A percentile compares a stretch with the other conserved stretches of the same genome.
phyloP scores from a whole-genome alignment of 1,284 basidiomycete species.

The Thecaphora thlaspeos region DNA sequence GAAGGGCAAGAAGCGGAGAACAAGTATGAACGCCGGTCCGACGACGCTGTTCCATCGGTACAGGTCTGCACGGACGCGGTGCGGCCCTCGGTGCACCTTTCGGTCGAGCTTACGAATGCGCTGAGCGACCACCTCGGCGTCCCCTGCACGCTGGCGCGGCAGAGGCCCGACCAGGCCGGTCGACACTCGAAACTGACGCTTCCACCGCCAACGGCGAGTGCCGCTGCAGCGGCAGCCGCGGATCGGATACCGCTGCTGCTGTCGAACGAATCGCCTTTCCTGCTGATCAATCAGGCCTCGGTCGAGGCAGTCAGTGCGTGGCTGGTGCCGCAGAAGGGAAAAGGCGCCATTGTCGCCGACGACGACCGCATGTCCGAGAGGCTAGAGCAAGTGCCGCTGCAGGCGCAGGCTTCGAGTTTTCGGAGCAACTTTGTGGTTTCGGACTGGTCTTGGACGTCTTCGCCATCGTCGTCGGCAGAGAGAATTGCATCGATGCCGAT shows the following conservation, averaged over 20 bases:
- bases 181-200: conserved; percentile 17
- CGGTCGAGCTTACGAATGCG: conserved; percentile 11
- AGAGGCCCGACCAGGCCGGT: conserved; percentile 7
- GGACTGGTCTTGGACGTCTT: neutral
- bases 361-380: too few species aligned
- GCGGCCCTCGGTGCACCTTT: conserved; percentile 15
- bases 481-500: too few species aligned
- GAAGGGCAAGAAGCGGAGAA: conserved; percentile 8
- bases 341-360: conserved; percentile 27
- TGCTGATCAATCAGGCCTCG: conserved; percentile 30
- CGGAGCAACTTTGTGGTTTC: conserved; percentile 39
- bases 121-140: conserved; percentile 26
- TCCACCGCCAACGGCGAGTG: too few species aligned
- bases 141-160: conserved; percentile 29
- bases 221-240: conserved; percentile 5
- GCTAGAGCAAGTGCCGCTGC: neutral
- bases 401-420: conserved; percentile 27
- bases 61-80: conserved; percentile 20
- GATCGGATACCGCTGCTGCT: conserved; percentile 35
- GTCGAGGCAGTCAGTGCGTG: conserved; percentile 27
- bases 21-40: conserved; percentile 5
- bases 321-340: conserved; percentile 22
- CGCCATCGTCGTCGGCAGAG: too few species aligned
- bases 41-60: neutral
- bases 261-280: conserved; percentile 45